phyloP scores from a whole-genome alignment of 2,329 filamentous ascomycete genomes.

The Harringtonia aguacate region DNA sequence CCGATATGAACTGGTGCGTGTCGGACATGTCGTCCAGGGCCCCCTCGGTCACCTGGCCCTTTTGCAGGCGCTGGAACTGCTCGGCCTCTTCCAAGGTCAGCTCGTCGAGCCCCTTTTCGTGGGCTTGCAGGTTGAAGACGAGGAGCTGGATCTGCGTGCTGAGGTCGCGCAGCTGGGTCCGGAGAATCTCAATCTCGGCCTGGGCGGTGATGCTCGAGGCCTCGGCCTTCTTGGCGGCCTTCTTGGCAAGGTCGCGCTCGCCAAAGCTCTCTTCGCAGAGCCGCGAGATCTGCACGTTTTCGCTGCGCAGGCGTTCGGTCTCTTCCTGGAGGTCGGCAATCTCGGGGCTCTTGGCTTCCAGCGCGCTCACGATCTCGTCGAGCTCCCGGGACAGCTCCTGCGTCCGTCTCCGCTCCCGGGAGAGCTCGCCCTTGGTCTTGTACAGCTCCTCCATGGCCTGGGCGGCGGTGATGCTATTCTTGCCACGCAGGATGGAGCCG shows the following conservation, averaged over 20 bases:
- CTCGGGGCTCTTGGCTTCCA: constrained; percentile 81
- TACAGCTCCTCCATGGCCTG: constrained; percentile 55
- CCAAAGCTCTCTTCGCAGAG: constrained; percentile 73
- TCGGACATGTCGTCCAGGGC: constrained; percentile 66
- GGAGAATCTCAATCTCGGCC: constrained; percentile 66
- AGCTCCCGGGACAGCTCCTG: constrained; percentile 66
- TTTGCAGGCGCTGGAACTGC: constrained; percentile 67
- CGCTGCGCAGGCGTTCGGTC: constrained; percentile 66
- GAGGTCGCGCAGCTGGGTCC: constrained; percentile 79
- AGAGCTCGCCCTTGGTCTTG: constrained; percentile 61
- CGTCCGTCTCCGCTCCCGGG: constrained; percentile 62
- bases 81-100: constrained; percentile 61
- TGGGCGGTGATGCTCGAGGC: constrained; percentile 53
- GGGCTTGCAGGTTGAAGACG: constrained; percentile 73
- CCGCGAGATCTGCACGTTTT: constrained; percentile 75
- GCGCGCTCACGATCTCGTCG: constrained; percentile 73
- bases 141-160: constrained; percentile 86
- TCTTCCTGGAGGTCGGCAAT: constrained; percentile 77
- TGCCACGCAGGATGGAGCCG: constrained; percentile 40
- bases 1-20: constrained; percentile 80
- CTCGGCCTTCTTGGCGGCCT: constrained; percentile 69
- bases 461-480: constrained; percentile 45
- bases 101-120: constrained; percentile 66
- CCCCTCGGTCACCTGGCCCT: constrained; percentile 63
- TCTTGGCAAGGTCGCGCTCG: constrained; percentile 69